Evolutionary conservation across 139 green algal species (phyloP), one percentile per base, ranked within the genome.

Genomic region (Tetradesmus lagerheimii): DNA sequence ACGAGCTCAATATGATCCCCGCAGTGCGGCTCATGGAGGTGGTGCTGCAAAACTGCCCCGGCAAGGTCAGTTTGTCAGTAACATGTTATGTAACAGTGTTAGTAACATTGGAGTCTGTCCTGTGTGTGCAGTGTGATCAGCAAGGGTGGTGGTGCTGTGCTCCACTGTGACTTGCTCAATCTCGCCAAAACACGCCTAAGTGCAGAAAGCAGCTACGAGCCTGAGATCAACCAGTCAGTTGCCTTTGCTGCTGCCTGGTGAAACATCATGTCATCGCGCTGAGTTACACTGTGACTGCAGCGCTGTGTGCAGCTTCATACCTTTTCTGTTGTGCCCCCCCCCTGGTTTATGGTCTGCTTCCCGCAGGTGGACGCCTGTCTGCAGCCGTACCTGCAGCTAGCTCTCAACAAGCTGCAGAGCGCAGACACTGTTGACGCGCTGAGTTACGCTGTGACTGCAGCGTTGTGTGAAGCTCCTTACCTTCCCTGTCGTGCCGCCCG

Each of bases 11-110:
- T 39, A 74, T 98, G 66, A 90, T 95, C 15, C 90, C 92, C 34
- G 97, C 98, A 23, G 93, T 95, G 15, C 96, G 97, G 91, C 94
- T 99, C 47, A 93, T 99, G 89, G 93, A 96, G 75, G 91, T 97
- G 34, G 95, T 99, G 25, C 86, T 99, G 87, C 95, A 97, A 83
- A 91, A 89, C 47, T 93, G 91, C 78, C 45, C 57, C 12, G 78
- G 87, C 4, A 43, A 67, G 79, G 90, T 93, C 38, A 76, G 88
- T 71, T 31, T 31, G 4, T 71, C 20, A 57, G 45, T 57, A 18
- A 57, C 14, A 57, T 12, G 45, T 57, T 12, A n/a, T 71, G 23
- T 71, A 71, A 71, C 57, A 71, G 3, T 71, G 57, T 71, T 71
- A 71, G 23, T 71, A 8, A 62, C 47, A 62, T 62, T n/a, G n/a